Base-by-base conservation (phyloP, 768 basidiomycete species). In the Termitomyces sp. region DNA sequence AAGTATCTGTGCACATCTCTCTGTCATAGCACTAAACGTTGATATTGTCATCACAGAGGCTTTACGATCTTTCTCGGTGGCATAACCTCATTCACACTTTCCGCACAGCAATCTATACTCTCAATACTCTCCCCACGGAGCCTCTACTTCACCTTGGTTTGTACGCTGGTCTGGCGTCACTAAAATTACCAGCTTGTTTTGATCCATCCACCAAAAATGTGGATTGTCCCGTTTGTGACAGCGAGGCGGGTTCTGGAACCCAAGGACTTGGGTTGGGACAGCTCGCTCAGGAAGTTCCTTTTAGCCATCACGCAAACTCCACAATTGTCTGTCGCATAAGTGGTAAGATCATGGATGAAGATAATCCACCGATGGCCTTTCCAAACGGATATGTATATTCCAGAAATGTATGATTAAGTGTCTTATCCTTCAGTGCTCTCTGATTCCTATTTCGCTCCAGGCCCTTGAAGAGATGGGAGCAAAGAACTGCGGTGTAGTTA, bases 301-400 rank as follows among this genome's bases (percentile, higher is more conserved):
- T 83, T 67, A 92, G 90, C 63, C 95, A 98, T 73, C 94, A 98
- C 68, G 86, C 88, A 41, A 98, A 96, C 67, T 96, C 94, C 22
- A 96, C 92, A 0, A 92, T 99, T 55, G 95, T 98, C 16, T 98
- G 97, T 68, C 74, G 85, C 53, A 80, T 98, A 66, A 93, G 83
- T 61, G 94, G 96, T 26, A 86, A 87, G 69, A 94, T 98, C 56
- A 96, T 98, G 88, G 90, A 97, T 65, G 94, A 86, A 62, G 86
- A 94, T 68, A 95, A 95, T 65, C 86, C 88, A 79, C 93, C 95
- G 0, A 82, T 97, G 86, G 88, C 86, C 13, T 92, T 97, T 63
- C 90, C 94, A 2, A 85, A 92, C 61, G 95, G 96, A 18, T 80
- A 88, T 65, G 95, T 98, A 40, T 98, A 98, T 70, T 95, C 93